These are phyloP conservation scores for Anaeramoeba ignava DNA, from an alignment of 78 protist species.

Conservation along the genomic window DNA sequence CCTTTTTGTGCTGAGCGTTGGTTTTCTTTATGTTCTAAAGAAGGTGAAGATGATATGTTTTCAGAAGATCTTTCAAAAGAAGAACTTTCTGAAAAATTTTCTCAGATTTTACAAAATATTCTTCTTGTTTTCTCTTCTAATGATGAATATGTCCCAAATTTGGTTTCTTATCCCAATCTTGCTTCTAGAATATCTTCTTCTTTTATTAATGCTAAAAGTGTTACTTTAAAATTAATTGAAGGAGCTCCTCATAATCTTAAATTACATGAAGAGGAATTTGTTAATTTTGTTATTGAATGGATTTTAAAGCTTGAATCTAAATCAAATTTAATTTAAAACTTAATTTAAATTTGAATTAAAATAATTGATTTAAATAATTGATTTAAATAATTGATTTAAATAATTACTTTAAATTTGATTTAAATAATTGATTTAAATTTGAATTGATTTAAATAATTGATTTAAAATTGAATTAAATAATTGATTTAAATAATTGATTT, in stretches of 20 bases:
- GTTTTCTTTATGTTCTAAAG: background rate
- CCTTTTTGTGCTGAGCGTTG: background rate
- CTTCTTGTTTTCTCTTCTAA: background rate
- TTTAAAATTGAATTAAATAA: too few relatives aligned
- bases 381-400: too few relatives aligned
- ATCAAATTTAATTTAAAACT: too few relatives aligned
- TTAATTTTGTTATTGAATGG: background rate
- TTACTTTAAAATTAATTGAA: background rate
- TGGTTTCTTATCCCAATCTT: background rate
- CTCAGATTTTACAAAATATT: background rate
- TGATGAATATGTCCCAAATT: background rate
- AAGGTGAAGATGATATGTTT: background rate
- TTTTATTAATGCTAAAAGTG: background rate
- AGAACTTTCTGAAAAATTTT: background rate
- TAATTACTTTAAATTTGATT: too few relatives aligned
- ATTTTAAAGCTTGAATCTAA: too few relatives aligned
- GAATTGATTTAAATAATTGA: too few relatives aligned
- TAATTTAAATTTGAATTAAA: too few relatives aligned
- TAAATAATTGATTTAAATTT: too few relatives aligned
- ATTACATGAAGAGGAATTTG: background rate
- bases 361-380: too few relatives aligned
- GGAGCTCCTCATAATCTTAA: background rate
- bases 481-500: too few relatives aligned
- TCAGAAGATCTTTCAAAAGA: background rate
- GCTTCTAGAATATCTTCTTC: background rate